These are phyloP conservation scores for Mycena haematopus DNA, from an alignment of 768 basidiomycete genomes.

Conservation along the genomic window DNA sequence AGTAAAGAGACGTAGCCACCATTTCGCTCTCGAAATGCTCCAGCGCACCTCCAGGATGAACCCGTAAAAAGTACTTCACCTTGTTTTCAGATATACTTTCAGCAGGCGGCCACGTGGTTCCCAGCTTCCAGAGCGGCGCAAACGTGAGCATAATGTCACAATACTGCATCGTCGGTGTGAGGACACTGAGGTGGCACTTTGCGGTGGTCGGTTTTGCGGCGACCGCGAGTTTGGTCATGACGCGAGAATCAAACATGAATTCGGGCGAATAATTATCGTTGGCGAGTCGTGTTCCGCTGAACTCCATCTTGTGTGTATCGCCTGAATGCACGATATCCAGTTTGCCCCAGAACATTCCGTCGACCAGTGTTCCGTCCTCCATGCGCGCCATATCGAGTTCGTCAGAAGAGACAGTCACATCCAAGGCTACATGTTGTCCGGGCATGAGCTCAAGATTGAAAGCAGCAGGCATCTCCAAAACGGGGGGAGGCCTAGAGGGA, in stretches of 20 bases:
- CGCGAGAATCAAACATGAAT: slow-evolving; percentile 76
- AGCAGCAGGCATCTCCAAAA: slow-evolving; percentile 85
- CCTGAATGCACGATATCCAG: slow-evolving; percentile 81
- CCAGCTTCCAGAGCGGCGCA: slow-evolving; percentile 76
- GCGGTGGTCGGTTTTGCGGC: slow-evolving; percentile 78
- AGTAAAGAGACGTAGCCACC: slow-evolving; percentile 82
- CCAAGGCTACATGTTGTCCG: slow-evolving; percentile 80
- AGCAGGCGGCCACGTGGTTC: slow-evolving; percentile 79
- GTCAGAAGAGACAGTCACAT: slow-evolving; percentile 79
- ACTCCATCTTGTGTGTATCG: slow-evolving; percentile 82
- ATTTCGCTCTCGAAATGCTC: slow-evolving; percentile 88
- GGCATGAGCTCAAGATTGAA: slow-evolving; percentile 84
- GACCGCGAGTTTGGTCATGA: slow-evolving; percentile 77
- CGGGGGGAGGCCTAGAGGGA: slow-evolving; percentile 60
- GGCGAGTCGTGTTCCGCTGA: slow-evolving; percentile 76
- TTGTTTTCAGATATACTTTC: slow-evolving; percentile 72
- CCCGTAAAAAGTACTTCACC: slow-evolving; percentile 83
- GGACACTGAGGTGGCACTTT: slow-evolving; percentile 76
- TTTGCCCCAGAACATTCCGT: slow-evolving; percentile 89
- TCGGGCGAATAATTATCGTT: slow-evolving; percentile 68
- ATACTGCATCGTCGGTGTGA: slow-evolving; percentile 77
- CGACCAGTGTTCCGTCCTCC: slow-evolving; percentile 88
- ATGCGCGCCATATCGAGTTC: slow-evolving; percentile 91
- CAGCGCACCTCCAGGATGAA: slow-evolving; percentile 84
- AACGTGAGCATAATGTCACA: slow-evolving; percentile 80